Conservation (phyloP, 2,329 filamentous ascomycete species). For the Sporothrix globosa region DNA sequence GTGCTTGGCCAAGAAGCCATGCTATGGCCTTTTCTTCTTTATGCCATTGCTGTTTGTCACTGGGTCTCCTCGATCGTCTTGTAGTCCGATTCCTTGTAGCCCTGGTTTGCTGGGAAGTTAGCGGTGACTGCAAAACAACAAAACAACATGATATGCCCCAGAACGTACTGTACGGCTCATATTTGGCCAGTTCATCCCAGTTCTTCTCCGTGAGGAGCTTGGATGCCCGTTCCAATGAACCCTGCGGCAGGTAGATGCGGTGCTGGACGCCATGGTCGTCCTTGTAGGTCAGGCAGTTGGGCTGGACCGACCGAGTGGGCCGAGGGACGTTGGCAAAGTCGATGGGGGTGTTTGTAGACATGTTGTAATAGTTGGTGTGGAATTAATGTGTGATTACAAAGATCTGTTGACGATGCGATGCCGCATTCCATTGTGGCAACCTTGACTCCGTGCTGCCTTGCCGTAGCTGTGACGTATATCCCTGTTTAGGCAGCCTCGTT, state of each 20-base stretch:
- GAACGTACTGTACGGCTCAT: slow-evolving; percentile 14
- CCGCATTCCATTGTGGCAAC: background rate
- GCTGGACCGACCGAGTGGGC: slow-evolving; percentile 24
- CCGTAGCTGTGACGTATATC: slow-evolving; percentile 1
- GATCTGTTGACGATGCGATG: background rate
- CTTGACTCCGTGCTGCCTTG: background rate
- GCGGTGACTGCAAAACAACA: background rate
- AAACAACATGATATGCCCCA: background rate
- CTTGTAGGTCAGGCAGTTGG: slow-evolving; percentile 24
- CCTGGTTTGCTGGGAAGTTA: background rate
- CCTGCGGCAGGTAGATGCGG: slow-evolving; percentile 13
- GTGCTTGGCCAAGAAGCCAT: background rate
- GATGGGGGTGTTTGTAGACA: background rate
- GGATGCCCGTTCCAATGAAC: background rate
- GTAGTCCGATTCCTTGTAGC: slow-evolving; percentile 24
- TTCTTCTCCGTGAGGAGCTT: background rate
- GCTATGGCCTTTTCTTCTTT: background rate
- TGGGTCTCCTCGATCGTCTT: background rate
- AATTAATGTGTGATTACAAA: background rate
- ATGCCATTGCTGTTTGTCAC: no score
- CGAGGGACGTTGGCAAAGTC: slow-evolving; percentile 19
- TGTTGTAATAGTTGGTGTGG: background rate
- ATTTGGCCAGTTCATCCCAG: slow-evolving; percentile 24
- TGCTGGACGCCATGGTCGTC: slow-evolving; percentile 15
- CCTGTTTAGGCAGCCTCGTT: slow-evolving; percentile 11